phyloP scores from a whole-genome alignment of 306 rosid genomes.

The Dalbergia oliveri region DNA sequence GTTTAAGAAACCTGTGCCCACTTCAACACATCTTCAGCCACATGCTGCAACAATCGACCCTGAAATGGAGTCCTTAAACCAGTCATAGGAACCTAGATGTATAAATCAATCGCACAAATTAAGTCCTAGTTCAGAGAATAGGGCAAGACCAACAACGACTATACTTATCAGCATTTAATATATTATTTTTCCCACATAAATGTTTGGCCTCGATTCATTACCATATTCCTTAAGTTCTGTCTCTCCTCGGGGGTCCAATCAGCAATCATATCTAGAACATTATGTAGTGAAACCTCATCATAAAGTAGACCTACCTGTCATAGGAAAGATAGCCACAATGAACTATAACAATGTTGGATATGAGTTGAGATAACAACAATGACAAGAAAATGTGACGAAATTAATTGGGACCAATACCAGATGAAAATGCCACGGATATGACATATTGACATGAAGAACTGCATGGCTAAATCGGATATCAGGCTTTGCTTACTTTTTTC shows the following conservation, averaged over 20 bases:
- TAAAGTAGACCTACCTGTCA: slow-evolving; percentile 86
- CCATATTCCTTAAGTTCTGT: slow-evolving; percentile 81
- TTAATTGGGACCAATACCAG: no score
- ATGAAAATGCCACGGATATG: background rate
- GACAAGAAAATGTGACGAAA: no score
- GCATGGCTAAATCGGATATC: background rate
- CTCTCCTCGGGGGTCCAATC: slow-evolving; percentile 85
- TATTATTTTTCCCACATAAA: background rate
- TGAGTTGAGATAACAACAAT: background rate
- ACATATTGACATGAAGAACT: no score
- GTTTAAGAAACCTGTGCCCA: slow-evolving; percentile 45
- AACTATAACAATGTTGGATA: background rate
- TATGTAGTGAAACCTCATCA: slow-evolving; percentile 85
- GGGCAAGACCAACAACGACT: background rate
- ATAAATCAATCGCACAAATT: background rate
- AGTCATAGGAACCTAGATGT: slow-evolving; percentile 65
- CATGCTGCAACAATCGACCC: slow-evolving; percentile 48
- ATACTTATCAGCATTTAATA: no score
- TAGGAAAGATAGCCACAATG: slow-evolving; percentile 28
- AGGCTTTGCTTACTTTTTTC: background rate
- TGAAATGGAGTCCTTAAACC: slow-evolving; percentile 82
- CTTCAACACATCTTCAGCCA: slow-evolving; percentile 57
- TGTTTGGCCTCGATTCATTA: slow-evolving; percentile 40
- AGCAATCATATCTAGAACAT: slow-evolving; percentile 71
- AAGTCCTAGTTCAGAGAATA: background rate